Evolutionary conservation across 169 alveolate species (phyloP), one percentile per base, ranked within the genome.

Genomic region (Cryptosporidium canis): DNA sequence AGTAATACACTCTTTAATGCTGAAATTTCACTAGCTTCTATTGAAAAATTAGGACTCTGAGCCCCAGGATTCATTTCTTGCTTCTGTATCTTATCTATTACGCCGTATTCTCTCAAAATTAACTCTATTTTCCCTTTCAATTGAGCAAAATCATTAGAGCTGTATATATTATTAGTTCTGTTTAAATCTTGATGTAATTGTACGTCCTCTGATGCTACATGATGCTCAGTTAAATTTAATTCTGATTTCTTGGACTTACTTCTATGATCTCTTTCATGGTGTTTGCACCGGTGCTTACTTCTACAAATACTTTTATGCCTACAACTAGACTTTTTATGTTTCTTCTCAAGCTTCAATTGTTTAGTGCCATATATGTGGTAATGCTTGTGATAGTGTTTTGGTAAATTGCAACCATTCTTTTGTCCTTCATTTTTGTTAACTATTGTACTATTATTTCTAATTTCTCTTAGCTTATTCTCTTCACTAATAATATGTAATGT

Each of bases 351-450:
- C 39, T 55, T 70, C 9, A 53, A 48, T 55, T 43, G 53, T 16
- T 3, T 48, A 3, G n/a, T n/a, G 2, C 84, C 84, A 48, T 27
- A 27, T 35, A 33, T 51, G 21, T 70, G 84, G 18, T 70, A 70
- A 37, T 70, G 84, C 33, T 70, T 70, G 6, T 70, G 84, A 8
- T 70, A 70, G 24, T 70, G 84, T n/a, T 70, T 70, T 55, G 84
- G 84, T 9, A 44, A 37, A 8, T n/a, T 37, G 21, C 37, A 18
- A 21, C 14, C n/a, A 51, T 51, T 5, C 9, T 21, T 21, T 51
- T 51, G n/a, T 0, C 24, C 33, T 24, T 11, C 14, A 51, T 3
- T 51, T 0, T 51, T 51, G 9, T 21, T 51, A 4, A 51, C 8
- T 7, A 3, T 18, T 0, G 35, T 16, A 18, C 53, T 18, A 33